Evolutionary conservation across 805 yeast genomes (phyloP), one percentile per base, ranked within the genome.

Genomic region (Debaryomyces castellii): DNA sequence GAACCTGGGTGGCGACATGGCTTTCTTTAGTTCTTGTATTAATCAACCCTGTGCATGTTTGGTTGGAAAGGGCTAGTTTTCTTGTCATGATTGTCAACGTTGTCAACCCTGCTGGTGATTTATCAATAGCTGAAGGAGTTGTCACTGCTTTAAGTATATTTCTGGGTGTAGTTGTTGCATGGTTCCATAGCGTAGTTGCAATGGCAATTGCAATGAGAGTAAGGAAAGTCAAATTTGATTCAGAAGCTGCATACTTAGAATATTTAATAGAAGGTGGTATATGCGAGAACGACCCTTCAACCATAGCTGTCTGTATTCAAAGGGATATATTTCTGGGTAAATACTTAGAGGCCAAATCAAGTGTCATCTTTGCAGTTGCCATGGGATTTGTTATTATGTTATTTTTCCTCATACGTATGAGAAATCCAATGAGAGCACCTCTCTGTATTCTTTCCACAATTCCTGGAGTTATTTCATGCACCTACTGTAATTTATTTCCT

Each of bases 21-120:
- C 40, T 45, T 16, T 52, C 60, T 3, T 58, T 62, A 5, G 46
- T 67, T 7, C 34, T 66, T 14, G 45, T 54, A 8, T 51, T 63
- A 4, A 54, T 62, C 3, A 67, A 63, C 2, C 36, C 45, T 2
- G 51, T 62, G 1, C 52, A 57, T 37, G 38, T 34, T 18, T 67
- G 71, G 71, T 14, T 66, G 0, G 71, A 71, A 5, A 43, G 41
- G 17, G 68, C 65, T 3, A 51, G 63, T 2, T 67, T 57, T 45
- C 49, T 67, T 35, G 42, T 62, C 27, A 66, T 57, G 35, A 55
- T 66, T 11, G 48, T 66, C 20, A 66, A 62, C 2, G 62, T 64
- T 38, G 55, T 65, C 21, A 45, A 44, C 3, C 51, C 54, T 17
- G 34, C 62, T n/a, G 71, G 73, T 2, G 69, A 68, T 2, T 41